Percentiles rank a stretch among this genome's conserved stretches.
These are phyloP conservation scores for Triticum dicoccoides DNA, from an alignment of 176 grass and related monocot species.

Conservation along the genomic window DNA sequence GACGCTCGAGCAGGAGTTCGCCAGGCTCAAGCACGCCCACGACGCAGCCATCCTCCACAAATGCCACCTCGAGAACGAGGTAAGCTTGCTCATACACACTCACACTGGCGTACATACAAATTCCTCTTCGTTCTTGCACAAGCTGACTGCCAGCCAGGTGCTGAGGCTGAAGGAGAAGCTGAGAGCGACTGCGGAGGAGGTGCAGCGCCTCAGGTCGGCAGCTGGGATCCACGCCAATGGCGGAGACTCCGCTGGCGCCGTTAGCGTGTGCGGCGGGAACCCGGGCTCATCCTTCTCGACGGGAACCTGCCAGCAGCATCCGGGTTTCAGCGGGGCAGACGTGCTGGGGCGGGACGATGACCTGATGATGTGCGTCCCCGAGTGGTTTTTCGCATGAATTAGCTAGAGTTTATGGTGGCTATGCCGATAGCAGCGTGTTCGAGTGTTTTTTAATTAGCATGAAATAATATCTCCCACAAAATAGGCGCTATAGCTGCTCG, in stretches of 20 bases:
- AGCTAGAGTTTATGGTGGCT: neutral
- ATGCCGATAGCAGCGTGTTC: slow-evolving; percentile 29
- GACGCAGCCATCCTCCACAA: slow-evolving; percentile 73
- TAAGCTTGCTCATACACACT: neutral
- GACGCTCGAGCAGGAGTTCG: slow-evolving; percentile 88
- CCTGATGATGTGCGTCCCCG: slow-evolving; percentile 33
- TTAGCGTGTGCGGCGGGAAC: slow-evolving; percentile 31
- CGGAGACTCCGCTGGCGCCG: neutral
- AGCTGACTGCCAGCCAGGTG: slow-evolving; percentile 33
- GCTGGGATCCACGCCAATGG: slow-evolving; percentile 18
- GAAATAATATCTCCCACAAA: too few species aligned
- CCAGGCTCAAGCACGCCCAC: slow-evolving; percentile 77
- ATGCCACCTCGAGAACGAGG: slow-evolving; percentile 97
- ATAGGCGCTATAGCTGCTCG: too few species aligned
- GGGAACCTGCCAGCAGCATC: slow-evolving; percentile 44
- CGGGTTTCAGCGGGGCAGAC: slow-evolving; percentile 17
- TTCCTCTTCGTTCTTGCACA: too few species aligned
- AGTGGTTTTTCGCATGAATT: neutral
- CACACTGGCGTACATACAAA: neutral
- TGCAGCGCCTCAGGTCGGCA: slow-evolving; percentile 48
- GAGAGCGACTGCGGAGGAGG: slow-evolving; percentile 43
- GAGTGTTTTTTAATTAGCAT: slow-evolving; percentile 26
- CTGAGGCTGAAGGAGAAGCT: slow-evolving; percentile 77
- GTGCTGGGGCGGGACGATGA: slow-evolving; percentile 26
- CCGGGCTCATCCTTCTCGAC: slow-evolving; percentile 80